phyloP scores from a whole-genome alignment of 1,139 yeast genomes.

The Blastobotrys illinoisensis region DNA sequence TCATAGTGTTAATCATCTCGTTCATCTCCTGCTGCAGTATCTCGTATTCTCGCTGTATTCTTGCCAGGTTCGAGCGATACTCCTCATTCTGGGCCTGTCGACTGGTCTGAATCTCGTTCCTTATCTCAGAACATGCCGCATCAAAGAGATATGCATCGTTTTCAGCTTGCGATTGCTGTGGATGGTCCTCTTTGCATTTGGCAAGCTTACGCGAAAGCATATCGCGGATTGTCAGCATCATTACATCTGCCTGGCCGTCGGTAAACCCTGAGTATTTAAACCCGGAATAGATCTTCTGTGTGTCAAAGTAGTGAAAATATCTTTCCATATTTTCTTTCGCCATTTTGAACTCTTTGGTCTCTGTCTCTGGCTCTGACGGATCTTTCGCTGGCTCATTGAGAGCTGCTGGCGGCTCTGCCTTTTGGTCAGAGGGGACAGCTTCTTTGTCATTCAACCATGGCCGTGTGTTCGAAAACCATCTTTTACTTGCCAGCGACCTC shows the following conservation, averaged over 20 bases:
- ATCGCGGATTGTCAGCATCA: conserved; percentile 36
- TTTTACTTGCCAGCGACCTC: not conserved
- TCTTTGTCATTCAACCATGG: not conserved
- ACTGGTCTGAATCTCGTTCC: conserved; percentile 71
- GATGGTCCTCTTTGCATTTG: conserved; percentile 51
- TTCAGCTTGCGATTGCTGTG: conserved; percentile 68
- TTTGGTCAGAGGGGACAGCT: not conserved
- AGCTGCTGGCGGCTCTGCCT: not conserved
- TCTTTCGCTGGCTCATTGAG: not conserved
- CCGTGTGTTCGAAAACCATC: not conserved
- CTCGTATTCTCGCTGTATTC: conserved; percentile 65
- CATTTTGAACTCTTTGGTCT: conserved; percentile 9
- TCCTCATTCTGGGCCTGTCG: conserved; percentile 70
- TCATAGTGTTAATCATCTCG: conserved; percentile 58
- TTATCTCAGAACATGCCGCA: conserved; percentile 85
- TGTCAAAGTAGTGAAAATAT: conserved; percentile 34
- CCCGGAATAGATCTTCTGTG: conserved; percentile 35
- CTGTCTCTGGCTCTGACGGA: not conserved
- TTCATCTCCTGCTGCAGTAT: conserved; percentile 73
- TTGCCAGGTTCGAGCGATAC: conserved; percentile 58
- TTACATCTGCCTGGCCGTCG: conserved; percentile 36
- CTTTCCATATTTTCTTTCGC: conserved; percentile 13
- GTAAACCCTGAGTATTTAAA: conserved; percentile 37
- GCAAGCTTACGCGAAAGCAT: conserved; percentile 41
- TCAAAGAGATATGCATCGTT: conserved; percentile 85